Evolutionary conservation across 495 filamentous ascomycete species (phyloP).

Genomic region (Lasiosphaeriaceae sp.): DNA sequence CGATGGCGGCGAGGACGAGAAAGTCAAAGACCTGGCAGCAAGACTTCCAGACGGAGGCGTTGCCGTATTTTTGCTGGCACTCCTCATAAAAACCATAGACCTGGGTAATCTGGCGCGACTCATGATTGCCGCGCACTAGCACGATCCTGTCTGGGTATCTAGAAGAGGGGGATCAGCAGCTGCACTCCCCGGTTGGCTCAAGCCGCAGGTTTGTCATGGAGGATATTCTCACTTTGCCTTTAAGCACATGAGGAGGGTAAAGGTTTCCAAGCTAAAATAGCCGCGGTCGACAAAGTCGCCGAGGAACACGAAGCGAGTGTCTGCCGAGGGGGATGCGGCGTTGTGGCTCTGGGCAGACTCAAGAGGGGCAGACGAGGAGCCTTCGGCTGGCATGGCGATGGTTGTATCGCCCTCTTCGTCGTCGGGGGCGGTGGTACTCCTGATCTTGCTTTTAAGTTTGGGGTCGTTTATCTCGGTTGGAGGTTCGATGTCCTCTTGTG

Average conservation of each 20-base stretch:
- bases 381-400: constrained; percentile 29
- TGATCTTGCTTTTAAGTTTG: constrained; percentile 75
- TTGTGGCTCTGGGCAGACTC: constrained; percentile 40
- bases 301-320: constrained; percentile 89
- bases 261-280: constrained; percentile 96
- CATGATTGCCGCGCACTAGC: constrained; percentile 94
- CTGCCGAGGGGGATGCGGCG: constrained; percentile 52
- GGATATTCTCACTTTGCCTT: constrained; percentile 73
- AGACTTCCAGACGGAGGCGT: constrained; percentile 97
- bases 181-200: background rate
- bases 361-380: constrained; percentile 33
- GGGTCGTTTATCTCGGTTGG: constrained; percentile 82
- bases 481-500: constrained; percentile 80
- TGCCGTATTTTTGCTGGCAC: constrained; percentile 96
- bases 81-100: constrained; percentile 99
- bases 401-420: constrained; percentile 41
- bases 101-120: constrained; percentile 96
- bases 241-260: constrained; percentile 90
- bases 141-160: constrained; percentile 95
- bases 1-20: constrained; percentile 89
- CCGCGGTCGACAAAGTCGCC: constrained; percentile 97
- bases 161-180: constrained; percentile 22
- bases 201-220: background rate
- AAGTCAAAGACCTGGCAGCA: constrained; percentile 99
- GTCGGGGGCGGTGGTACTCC: constrained; percentile 39